Evolutionary conservation across 2,329 filamentous ascomycete genomes (phyloP).

Genomic region (Colletotrichum sp.): DNA sequence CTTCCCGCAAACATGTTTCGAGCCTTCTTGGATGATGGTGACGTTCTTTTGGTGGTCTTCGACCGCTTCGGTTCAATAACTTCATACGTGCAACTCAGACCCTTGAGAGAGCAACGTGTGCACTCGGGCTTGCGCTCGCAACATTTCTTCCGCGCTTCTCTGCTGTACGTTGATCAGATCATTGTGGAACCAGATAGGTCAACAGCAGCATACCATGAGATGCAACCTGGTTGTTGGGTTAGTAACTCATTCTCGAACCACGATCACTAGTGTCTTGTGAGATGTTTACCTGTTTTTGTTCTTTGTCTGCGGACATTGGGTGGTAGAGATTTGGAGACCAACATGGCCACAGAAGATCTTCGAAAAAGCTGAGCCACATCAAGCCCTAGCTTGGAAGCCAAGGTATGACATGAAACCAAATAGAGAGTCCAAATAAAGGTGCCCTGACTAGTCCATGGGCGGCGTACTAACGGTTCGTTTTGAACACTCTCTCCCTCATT

Average conservation of each 20-base stretch:
- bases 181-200: neutral
- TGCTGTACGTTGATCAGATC: neutral
- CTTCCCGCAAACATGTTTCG: neutral
- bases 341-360: neutral
- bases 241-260: neutral
- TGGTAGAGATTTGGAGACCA: neutral
- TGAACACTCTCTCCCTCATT: neutral
- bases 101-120: neutral
- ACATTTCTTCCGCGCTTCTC: neutral
- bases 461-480: neutral
- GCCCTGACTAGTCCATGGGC: neutral
- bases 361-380: neutral
- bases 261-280: neutral
- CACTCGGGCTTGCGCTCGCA: neutral
- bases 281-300: neutral
- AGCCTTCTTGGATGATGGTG: neutral
- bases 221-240: neutral
- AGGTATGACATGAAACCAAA: neutral
- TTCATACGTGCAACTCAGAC: neutral
- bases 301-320: neutral
- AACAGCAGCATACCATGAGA: neutral
- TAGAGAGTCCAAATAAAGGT: neutral
- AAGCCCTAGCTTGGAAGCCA: neutral
- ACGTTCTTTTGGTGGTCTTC: neutral
- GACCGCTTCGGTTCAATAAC: neutral